Conservation (phyloP, 2,329 filamentous ascomycete genomes). For the Diplocarpon mali region DNA sequence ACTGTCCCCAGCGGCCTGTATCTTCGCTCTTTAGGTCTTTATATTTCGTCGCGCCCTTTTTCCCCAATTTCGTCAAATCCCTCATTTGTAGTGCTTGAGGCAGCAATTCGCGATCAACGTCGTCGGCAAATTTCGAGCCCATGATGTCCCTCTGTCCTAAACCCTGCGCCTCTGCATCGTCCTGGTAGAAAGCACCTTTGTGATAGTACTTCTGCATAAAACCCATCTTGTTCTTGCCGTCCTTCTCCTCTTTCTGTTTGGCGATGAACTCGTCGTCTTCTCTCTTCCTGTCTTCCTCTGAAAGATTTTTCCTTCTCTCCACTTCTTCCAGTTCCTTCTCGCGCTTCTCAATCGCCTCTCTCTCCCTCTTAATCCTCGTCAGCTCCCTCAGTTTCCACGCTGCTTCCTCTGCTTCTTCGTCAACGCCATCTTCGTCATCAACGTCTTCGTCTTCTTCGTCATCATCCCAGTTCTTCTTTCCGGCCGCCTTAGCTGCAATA, state of each 20-base stretch:
- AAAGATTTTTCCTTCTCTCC: slow-evolving; percentile 78
- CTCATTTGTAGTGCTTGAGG: slow-evolving; percentile 87
- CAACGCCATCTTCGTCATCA: slow-evolving; percentile 78
- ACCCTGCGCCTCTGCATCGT: slow-evolving; percentile 64
- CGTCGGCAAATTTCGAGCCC: slow-evolving; percentile 72
- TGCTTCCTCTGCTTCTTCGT: slow-evolving; percentile 78
- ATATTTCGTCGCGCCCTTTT: slow-evolving; percentile 85
- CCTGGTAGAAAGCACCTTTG: slow-evolving; percentile 90
- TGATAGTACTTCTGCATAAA: slow-evolving; percentile 97
- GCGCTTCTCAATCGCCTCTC: slow-evolving; percentile 69
- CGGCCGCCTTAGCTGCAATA: slow-evolving; percentile 59
- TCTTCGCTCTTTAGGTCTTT: slow-evolving; percentile 82
- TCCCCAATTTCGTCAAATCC: slow-evolving; percentile 87
- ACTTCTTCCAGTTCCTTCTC: slow-evolving; percentile 84
- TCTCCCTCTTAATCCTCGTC: slow-evolving; percentile 75
- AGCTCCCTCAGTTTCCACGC: slow-evolving; percentile 93
- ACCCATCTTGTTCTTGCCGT: slow-evolving; percentile 65
- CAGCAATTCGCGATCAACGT: slow-evolving; percentile 73
- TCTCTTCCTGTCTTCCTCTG: slow-evolving; percentile 69
- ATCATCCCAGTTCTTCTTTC: slow-evolving; percentile 77
- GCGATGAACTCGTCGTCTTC: slow-evolving; percentile 75
- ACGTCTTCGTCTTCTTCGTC: slow-evolving; percentile 63
- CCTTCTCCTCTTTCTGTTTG: slow-evolving; percentile 43
- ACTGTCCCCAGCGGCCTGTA: slow-evolving; percentile 74
- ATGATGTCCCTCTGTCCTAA: slow-evolving; percentile 76